These are phyloP conservation scores for Lachancea quebecensis DNA, from an alignment of 805 yeast genomes.

Conservation along the genomic window DNA sequence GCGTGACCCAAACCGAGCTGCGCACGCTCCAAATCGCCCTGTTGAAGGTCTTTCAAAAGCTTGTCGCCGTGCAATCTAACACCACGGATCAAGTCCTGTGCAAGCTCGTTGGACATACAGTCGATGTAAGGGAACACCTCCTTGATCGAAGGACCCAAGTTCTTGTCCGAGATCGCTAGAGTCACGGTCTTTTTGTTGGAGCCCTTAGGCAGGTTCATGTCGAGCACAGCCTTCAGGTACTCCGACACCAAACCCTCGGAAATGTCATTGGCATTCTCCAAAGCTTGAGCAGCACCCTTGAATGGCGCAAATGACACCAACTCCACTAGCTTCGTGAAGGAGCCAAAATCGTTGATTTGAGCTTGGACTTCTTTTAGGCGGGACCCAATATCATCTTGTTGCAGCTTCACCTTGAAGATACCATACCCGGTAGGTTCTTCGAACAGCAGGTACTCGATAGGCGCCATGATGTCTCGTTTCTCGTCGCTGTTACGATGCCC, in stretches of 20 bases:
- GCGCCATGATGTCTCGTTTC: constrained; percentile 43
- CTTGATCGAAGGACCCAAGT: constrained; percentile 94
- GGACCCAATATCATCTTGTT: constrained; percentile 91
- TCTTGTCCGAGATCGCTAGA: constrained; percentile 89
- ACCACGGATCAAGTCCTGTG: constrained; percentile 93
- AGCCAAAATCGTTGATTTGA: constrained; percentile 75
- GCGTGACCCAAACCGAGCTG: constrained; percentile 99
- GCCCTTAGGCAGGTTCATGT: constrained; percentile 80
- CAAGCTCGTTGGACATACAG: constrained; percentile 84
- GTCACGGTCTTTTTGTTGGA: constrained; percentile 54
- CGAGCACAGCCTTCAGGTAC: constrained; percentile 80
- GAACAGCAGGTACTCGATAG: constrained; percentile 83
- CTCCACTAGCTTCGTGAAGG: constrained; percentile 88
- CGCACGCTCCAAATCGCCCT: constrained; percentile 95
- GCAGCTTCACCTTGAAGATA: constrained; percentile 84
- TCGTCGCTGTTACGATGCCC: constrained; percentile 2
- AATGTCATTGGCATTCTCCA: constrained; percentile 95
- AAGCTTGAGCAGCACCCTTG: constrained; percentile 98
- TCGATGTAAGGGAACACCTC: constrained; percentile 84
- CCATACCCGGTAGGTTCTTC: constrained; percentile 99
- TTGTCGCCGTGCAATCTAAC: constrained; percentile 85
- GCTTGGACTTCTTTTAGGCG: constrained; percentile 91
- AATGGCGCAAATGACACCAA: constrained; percentile 95
- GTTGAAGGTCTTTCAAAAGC: constrained; percentile 82
- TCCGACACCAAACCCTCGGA: constrained; percentile 96